Evolutionary conservation across 176 grass and related monocot species (phyloP), one percentile per base, ranked within the genome.

Genomic region (Phoenix dactylifera): DNA sequence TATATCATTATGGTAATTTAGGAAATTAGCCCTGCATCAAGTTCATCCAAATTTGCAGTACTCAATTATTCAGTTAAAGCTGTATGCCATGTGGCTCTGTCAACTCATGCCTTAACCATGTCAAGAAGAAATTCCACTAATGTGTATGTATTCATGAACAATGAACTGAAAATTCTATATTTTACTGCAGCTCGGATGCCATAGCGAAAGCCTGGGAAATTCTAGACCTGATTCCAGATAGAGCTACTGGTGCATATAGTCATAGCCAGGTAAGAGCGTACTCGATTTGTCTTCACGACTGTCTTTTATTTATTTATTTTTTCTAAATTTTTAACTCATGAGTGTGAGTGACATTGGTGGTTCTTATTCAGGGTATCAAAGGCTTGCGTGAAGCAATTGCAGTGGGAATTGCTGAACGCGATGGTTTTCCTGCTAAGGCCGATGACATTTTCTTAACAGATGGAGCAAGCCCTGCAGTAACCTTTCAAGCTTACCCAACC

Each of bases 381-480:
- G 72, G 49, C 23, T 59, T 95, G 24, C 72, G 85, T 23, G 78
- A 89, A 68, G 71, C 74, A 9, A 72, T 95, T 51, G 89, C 89
- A 44, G 26, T 52, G 6, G 89, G 85, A 14, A 89, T 89, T 15
- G 18, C 81, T 54, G 61, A 24, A 26, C 82, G 85, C 74, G 89
- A 95, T 62, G 72, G 81, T 74, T 87, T 74, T 74, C 81, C 78
- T 58, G 74, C 85, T 6, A 79, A 50, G 26, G 23, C 69, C 18
- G 69, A 85, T 0, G 75, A 89, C 17, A 85, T 95, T 55, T 95
- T 95, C 52, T 65, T 89, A 57, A 95, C 85, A 15, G 84, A 89
- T 15, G 89, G 89, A 74, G 81, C 72, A 15, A 85, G 72, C 63
- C 58, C 78, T 51, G 89, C 81, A 1, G 85, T 95, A 88, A 57